A percentile compares a stretch with the other conserved stretches of the same genome.
phyloP scores from a whole-genome alignment of 306 rosid genomes.

The Cucumis hystrix region DNA sequence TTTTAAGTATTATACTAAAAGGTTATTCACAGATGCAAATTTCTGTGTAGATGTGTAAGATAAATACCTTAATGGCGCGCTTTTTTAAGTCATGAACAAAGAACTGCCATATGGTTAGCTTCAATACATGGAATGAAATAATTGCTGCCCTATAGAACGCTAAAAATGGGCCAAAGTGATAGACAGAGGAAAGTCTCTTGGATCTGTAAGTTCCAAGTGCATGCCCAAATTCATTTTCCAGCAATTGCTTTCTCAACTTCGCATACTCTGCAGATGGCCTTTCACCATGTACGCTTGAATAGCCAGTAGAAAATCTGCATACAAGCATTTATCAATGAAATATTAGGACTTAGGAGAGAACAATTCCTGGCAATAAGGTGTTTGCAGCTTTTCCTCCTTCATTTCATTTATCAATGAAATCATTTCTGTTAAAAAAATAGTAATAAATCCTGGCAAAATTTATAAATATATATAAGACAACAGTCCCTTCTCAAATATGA shows the following conservation, averaged over 20 bases:
- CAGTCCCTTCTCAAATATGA: neutral
- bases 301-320: constrained; percentile 66
- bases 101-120: constrained; percentile 57
- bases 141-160: constrained; percentile 82
- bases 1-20: neutral
- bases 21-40: neutral
- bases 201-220: constrained; percentile 60
- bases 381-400: too few relatives aligned
- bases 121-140: constrained; percentile 69
- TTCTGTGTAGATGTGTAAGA: neutral
- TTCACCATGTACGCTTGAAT: constrained; percentile 86
- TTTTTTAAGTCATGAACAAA: constrained; percentile 49
- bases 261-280: constrained; percentile 87
- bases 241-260: constrained; percentile 69
- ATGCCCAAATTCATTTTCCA: constrained; percentile 68
- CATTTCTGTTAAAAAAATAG: too few relatives aligned
- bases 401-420: too few relatives aligned
- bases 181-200: constrained; percentile 42
- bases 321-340: too few relatives aligned
- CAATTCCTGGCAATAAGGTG: neutral
- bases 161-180: constrained; percentile 71
- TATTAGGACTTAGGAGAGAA: too few relatives aligned
- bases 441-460: neutral
- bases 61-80: constrained; percentile 67
- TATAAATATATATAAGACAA: neutral